Evolutionary conservation across 2,329 filamentous ascomycete genomes (phyloP).

Genomic region (Clathrospora elynae): DNA sequence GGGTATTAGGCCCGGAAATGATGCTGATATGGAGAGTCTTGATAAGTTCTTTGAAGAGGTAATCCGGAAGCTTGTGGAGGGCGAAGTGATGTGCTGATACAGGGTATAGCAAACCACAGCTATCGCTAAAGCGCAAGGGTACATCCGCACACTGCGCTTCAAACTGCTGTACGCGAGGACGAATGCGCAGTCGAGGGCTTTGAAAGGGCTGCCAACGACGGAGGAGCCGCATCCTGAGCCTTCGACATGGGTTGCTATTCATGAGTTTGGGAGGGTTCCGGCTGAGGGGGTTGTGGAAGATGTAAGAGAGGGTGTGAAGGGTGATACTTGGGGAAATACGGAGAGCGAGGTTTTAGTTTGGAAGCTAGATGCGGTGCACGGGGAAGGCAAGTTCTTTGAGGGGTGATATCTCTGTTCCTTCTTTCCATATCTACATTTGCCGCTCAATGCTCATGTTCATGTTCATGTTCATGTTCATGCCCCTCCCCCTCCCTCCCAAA

Average conservation of each 20-base stretch:
- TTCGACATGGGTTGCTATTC: conserved; percentile 34
- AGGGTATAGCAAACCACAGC: conserved; percentile 18
- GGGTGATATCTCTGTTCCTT: conserved; percentile 1
- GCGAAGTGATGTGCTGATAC: too few species aligned
- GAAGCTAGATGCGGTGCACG: conserved; percentile 7
- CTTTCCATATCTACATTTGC: background rate
- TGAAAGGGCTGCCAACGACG: conserved; percentile 36
- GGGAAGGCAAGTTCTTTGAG: conserved; percentile 8
- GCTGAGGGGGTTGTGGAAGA: conserved; percentile 1
- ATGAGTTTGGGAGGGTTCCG: conserved; percentile 31
- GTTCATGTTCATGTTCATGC: conserved; percentile 13
- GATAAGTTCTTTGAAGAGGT: conserved; percentile 22
- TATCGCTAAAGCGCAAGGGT: conserved; percentile 22
- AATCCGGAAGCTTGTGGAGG: too few species aligned
- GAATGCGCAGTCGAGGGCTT: conserved; percentile 37
- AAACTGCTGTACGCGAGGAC: conserved; percentile 34
- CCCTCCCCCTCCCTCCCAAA: conserved; percentile 7
- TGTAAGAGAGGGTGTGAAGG: background rate
- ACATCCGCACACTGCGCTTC: conserved; percentile 31
- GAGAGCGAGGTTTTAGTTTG: conserved; percentile 5
- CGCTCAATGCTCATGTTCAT: conserved; percentile 4
- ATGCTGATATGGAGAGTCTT: conserved; percentile 17
- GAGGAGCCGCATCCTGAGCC: conserved; percentile 31
- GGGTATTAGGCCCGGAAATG: conserved; percentile 22
- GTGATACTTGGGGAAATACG: background rate